Conservation (phyloP, 164 flowering plant species). For the Aristolochia fimbriata region DNA sequence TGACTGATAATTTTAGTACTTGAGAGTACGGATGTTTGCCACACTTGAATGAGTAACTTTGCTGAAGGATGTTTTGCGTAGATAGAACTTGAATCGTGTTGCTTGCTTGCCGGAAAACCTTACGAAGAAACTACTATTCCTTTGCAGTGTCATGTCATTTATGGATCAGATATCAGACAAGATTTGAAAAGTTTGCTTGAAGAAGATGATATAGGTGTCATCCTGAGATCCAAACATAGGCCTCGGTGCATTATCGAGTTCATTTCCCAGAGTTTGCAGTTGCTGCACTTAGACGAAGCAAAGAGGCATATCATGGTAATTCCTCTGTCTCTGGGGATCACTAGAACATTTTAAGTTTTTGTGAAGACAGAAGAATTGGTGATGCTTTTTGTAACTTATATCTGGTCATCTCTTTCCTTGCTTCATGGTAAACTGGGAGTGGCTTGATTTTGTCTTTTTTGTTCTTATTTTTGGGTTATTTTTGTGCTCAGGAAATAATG, state of each 20-base stretch:
- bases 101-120: not conserved
- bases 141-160: constrained; percentile 82
- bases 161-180: constrained; percentile 56
- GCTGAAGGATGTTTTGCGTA: not conserved
- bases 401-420: not conserved
- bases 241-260: constrained; percentile 87
- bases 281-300: constrained; percentile 61
- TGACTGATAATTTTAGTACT: not conserved
- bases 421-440: not conserved
- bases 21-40: not conserved
- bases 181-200: constrained; percentile 59
- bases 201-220: constrained; percentile 58
- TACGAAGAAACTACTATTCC: not conserved
- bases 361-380: not conserved
- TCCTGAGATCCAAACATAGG: constrained; percentile 63
- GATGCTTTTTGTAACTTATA: not conserved
- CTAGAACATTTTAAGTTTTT: not conserved
- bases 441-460: not conserved
- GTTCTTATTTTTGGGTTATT: not conserved
- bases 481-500: not conserved
- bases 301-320: constrained; percentile 56
- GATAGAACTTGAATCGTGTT: not conserved
- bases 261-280: constrained; percentile 68
- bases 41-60: not conserved
- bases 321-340: not conserved